Evolutionary conservation across 495 filamentous ascomycete species (phyloP).

Genomic region (Lichenothelia convexa): DNA sequence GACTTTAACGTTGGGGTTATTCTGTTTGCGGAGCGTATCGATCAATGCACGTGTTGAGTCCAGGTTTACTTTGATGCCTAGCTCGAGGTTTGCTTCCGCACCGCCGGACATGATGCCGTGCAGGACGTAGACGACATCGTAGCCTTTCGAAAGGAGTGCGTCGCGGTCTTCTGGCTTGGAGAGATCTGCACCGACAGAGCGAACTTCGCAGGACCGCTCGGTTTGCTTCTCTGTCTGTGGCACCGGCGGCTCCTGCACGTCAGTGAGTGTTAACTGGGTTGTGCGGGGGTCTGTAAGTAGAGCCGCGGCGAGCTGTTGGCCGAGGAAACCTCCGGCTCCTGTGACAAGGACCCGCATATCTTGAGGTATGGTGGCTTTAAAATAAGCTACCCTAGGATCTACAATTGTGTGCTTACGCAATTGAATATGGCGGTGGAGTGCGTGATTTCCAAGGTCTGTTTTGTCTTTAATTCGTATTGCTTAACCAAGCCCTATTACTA

Average conservation of each 20-base stretch:
- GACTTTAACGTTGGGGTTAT: conserved; percentile 40
- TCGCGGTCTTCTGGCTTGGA: conserved; percentile 2
- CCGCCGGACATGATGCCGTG: conserved; percentile 78
- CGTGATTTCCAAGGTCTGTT: no score
- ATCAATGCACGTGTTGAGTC: conserved; percentile 48
- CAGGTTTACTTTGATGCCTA: conserved; percentile 57
- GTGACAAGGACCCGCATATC: conserved; percentile 16
- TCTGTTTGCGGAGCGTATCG: conserved; percentile 34
- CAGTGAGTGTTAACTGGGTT: conserved; percentile 13
- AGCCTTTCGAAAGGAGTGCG: conserved; percentile 10
- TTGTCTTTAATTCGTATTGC: no score
- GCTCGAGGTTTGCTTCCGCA: conserved; percentile 55
- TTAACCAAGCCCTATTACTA: no score
- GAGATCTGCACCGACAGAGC: conserved; percentile 14
- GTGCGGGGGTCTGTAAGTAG: conserved; percentile 12
- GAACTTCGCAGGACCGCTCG: conserved; percentile 4
- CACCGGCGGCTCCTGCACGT: conserved; percentile 17
- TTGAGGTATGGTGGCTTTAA: no score
- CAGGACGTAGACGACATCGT: conserved; percentile 54
- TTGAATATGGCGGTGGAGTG: no score
- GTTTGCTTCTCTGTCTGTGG: conserved; percentile 4
- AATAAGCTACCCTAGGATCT: no score
- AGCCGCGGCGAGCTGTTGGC: conserved; percentile 16
- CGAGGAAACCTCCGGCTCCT: conserved; percentile 19
- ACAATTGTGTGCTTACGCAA: no score